Evolutionary conservation across 1,284 basidiomycete species (phyloP).

Genomic region (Trichosporon inkin): DNA sequence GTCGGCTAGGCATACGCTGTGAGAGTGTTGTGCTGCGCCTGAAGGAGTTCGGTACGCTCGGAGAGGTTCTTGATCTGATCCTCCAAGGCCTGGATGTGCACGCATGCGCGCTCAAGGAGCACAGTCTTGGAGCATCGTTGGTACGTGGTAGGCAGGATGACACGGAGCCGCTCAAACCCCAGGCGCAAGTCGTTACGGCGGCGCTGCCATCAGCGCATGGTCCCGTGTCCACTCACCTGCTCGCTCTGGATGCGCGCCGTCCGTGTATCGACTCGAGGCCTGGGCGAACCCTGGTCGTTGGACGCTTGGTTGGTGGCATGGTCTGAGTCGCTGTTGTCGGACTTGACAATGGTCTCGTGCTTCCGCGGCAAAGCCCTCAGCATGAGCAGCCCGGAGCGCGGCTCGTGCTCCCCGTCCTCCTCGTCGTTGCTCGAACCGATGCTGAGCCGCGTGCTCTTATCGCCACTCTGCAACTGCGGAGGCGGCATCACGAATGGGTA

Average conservation of each 20-base stretch:
- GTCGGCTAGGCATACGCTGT: neutral
- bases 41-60: neutral
- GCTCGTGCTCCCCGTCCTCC: neutral
- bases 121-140: constrained; percentile 84
- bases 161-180: constrained; percentile 78
- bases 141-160: constrained; percentile 73
- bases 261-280: neutral
- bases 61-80: constrained; percentile 19
- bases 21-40: neutral
- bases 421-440: constrained; percentile 3
- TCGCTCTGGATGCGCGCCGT: constrained; percentile 37
- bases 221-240: constrained; percentile 47
- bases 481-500: neutral
- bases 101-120: constrained; percentile 74
- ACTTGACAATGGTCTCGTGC: neutral
- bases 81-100: neutral
- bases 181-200: constrained; percentile 79
- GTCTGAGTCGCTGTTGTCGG: constrained; percentile 4
- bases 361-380: neutral
- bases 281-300: neutral
- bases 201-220: constrained; percentile 80
- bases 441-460: neutral
- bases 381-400: neutral
- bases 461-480: neutral
- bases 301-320: neutral